These are phyloP conservation scores for Scutellaria galericulata DNA, from an alignment of 257 asterid species.

Conservation along the genomic window DNA sequence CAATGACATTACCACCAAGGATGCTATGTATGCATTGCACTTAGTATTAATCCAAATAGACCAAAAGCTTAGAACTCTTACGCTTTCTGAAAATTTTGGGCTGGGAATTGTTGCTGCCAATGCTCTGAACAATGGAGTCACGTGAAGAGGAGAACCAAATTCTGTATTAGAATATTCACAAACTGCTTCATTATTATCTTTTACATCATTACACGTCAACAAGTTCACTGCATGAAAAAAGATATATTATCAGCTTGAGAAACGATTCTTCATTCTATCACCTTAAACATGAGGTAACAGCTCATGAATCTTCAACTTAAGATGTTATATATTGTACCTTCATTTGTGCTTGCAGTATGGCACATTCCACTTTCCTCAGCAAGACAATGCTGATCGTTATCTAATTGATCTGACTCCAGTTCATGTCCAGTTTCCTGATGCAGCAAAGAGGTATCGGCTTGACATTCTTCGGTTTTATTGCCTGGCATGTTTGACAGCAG, in stretches of 20 bases:
- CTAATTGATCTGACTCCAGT: conserved; percentile 47
- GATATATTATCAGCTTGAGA: conserved; percentile 34
- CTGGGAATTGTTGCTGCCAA: conserved; percentile 95
- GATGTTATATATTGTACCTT: conserved; percentile 45
- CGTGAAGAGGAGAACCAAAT: conserved; percentile 80
- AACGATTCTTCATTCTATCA: conserved; percentile 8
- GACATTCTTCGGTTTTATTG: conserved; percentile 60
- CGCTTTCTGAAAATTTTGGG: conserved; percentile 97
- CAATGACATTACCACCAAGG: conserved; percentile 11
- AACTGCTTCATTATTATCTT: conserved; percentile 41
- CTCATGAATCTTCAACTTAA: conserved; percentile 4
- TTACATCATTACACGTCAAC: conserved; percentile 45
- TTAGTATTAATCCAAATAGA: conserved; percentile 2
- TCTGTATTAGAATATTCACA: conserved; percentile 55
- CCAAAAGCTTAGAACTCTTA: conserved; percentile 50
- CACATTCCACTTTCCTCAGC: conserved; percentile 50
- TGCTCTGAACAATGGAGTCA: conserved; percentile 90
- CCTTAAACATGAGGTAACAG: conserved; percentile 5
- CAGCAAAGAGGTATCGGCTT: conserved; percentile 45
- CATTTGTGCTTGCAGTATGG: conserved; percentile 43
- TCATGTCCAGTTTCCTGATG: conserved; percentile 52
- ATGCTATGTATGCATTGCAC: conserved; percentile 7
- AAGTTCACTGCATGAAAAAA: conserved; percentile 42
- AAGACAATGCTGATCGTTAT: conserved; percentile 44
- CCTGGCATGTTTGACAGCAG: conserved; percentile 45